Conservation (phyloP, 306 rosid genomes). For the Phaseolus lunatus region DNA sequence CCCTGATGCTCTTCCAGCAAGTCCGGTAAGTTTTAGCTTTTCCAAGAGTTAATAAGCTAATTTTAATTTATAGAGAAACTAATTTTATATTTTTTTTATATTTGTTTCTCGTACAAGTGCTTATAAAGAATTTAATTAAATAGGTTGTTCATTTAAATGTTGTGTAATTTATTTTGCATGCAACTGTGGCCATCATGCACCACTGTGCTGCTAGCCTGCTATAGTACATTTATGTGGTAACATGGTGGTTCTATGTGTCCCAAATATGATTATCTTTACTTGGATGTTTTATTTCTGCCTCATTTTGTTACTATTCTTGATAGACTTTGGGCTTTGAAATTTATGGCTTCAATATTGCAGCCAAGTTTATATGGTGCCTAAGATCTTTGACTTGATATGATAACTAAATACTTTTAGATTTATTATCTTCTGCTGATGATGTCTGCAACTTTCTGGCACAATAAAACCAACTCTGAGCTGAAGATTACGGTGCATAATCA, state of each 20-base stretch:
- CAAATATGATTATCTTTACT: not conserved
- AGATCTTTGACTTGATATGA: constrained; percentile 30
- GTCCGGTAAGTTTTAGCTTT: constrained; percentile 54
- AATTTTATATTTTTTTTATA: too few species aligned
- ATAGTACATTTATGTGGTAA: constrained; percentile 18
- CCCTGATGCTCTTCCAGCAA: constrained; percentile 66
- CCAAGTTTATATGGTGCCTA: constrained; percentile 4
- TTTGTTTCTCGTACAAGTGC: too few species aligned
- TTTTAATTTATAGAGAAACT: too few species aligned
- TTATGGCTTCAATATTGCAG: too few species aligned
- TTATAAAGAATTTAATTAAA: too few species aligned
- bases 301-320: constrained; percentile 9
- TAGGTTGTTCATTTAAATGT: constrained; percentile 14
- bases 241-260: constrained; percentile 11
- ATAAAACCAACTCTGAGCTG: not conserved
- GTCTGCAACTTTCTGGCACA: constrained; percentile 1
- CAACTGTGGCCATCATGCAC: constrained; percentile 3
- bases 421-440: constrained; percentile 21
- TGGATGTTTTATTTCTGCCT: not conserved
- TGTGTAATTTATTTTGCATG: constrained; percentile 4
- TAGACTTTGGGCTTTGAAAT: constrained; percentile 31
- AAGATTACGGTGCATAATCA: constrained; percentile 11
- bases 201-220: not conserved
- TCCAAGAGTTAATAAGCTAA: too few species aligned
- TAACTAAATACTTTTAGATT: not conserved